These are phyloP conservation scores for Aspergillus arachidicola DNA, from an alignment of 2,329 filamentous ascomycete genomes.

Conservation along the genomic window DNA sequence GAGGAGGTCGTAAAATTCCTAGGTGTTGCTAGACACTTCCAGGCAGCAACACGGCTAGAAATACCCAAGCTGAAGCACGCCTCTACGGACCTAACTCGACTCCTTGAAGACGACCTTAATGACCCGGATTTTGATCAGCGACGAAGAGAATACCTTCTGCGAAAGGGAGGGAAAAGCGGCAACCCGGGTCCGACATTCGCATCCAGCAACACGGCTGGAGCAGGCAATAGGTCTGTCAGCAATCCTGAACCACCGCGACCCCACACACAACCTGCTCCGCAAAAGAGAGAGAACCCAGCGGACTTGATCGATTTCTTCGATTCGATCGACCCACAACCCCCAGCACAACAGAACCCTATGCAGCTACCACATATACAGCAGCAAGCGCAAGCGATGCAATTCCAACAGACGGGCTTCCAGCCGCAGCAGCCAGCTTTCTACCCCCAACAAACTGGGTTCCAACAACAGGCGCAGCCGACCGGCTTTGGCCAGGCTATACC, in stretches of 20 bases:
- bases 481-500: slow-evolving; percentile 36
- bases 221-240: slow-evolving; percentile 31
- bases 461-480: slow-evolving; percentile 39
- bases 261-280: slow-evolving; percentile 32
- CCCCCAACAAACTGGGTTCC: slow-evolving; percentile 37
- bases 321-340: slow-evolving; percentile 82
- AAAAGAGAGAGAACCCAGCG: slow-evolving; percentile 50
- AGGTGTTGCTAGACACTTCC: slow-evolving; percentile 81
- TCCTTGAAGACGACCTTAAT: slow-evolving; percentile 90
- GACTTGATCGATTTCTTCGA: slow-evolving; percentile 95
- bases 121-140: slow-evolving; percentile 96
- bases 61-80: slow-evolving; percentile 98
- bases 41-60: slow-evolving; percentile 87
- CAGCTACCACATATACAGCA: slow-evolving; percentile 38
- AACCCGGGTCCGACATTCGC: slow-evolving; percentile 32
- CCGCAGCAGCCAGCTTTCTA: slow-evolving; percentile 25
- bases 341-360: slow-evolving; percentile 51
- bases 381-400: slow-evolving; percentile 41
- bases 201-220: slow-evolving; percentile 24
- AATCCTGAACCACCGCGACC: slow-evolving; percentile 28
- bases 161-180: slow-evolving; percentile 72
- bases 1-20: slow-evolving; percentile 91
- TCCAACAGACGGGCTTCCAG: slow-evolving; percentile 37
- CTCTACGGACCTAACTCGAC: slow-evolving; percentile 83
- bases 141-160: slow-evolving; percentile 84